Base-by-base conservation (phyloP, 2,329 filamentous ascomycete species). In the Phialocephala subalpina region DNA sequence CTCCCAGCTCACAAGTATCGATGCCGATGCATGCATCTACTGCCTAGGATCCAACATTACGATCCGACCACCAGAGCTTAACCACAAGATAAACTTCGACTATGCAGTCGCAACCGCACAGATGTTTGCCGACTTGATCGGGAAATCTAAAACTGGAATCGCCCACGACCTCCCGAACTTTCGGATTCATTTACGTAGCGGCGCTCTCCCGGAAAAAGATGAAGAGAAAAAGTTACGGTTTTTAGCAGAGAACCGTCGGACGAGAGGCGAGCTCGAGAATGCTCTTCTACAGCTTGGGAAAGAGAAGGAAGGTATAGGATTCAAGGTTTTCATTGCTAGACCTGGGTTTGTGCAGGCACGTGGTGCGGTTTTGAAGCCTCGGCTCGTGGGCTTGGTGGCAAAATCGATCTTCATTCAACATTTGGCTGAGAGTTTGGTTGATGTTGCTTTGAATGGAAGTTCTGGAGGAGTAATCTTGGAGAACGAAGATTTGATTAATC, bases 171-270 rank as follows among this genome's bases (percentile, higher is more conserved):
- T 68, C 0, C 65, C 73, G 16, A 74, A 78, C 16, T 82, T 83
- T 65, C 73, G 79, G 0, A 82, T 82, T 64, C 69, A 82, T 1
- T 82, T 79, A 68, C 68, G 79, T 7, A 77, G 75, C 55, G 77
- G 76, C 16, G 76, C 72, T 45, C 73, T 78, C 20, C 77, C 79
- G n/a, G 80, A 81, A 67, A 75, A 77, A 60, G 77, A 82, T 67
- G 78, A 80, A 75, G 76, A 57, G 74, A 75, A 56, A 72, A 72
- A 12, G 1, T 67, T 82, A 36, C 82, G 78, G 80, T 71, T 79
- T 38, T 57, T 38, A 38, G 35, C 35, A 14, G 35, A 38, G 35
- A 74, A 72, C 82, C 8, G 73, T 76, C 65, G 78, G 76, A 29
- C 78, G 80, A 11, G 77, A 80, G 64, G 35, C 35, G 64, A 14